Percentiles rank a stretch among this genome's conserved stretches.
phyloP scores from a whole-genome alignment of 202 grass and related monocot genomes.

The Cymbopogon flexuosus region DNA sequence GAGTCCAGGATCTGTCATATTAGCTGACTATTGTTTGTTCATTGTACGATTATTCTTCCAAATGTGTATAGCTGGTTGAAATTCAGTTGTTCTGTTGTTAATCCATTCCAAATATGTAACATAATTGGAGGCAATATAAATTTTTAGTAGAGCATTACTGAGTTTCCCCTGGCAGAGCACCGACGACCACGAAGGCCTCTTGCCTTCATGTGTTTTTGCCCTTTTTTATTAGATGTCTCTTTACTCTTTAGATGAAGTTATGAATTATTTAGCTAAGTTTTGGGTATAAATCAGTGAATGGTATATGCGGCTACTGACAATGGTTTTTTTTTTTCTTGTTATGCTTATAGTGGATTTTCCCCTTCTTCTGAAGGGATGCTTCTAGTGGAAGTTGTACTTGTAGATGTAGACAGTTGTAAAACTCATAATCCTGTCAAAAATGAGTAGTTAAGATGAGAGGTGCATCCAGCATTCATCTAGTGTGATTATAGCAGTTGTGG shows the following conservation, averaged over 20 bases:
- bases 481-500: neutral
- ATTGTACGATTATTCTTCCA: constrained; percentile 31
- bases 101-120: constrained; percentile 27
- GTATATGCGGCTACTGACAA: neutral
- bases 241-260: constrained; percentile 1
- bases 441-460: neutral
- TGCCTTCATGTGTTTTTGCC: neutral
- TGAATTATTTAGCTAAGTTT: neutral
- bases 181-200: neutral
- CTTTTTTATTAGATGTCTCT: neutral
- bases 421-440: neutral
- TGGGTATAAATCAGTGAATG: neutral
- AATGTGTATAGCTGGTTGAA: constrained; percentile 37
- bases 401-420: neutral
- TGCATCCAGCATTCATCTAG: neutral
- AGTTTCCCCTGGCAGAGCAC: neutral
- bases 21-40: constrained; percentile 35
- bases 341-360: no score
- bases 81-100: constrained; percentile 23
- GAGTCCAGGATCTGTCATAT: constrained; percentile 6
- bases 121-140: constrained; percentile 10
- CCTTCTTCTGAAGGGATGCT: no score
- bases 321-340: neutral
- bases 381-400: neutral
- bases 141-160: neutral